Conservation (phyloP, 2,329 filamentous ascomycete genomes). For the Botrytis deweyae region DNA sequence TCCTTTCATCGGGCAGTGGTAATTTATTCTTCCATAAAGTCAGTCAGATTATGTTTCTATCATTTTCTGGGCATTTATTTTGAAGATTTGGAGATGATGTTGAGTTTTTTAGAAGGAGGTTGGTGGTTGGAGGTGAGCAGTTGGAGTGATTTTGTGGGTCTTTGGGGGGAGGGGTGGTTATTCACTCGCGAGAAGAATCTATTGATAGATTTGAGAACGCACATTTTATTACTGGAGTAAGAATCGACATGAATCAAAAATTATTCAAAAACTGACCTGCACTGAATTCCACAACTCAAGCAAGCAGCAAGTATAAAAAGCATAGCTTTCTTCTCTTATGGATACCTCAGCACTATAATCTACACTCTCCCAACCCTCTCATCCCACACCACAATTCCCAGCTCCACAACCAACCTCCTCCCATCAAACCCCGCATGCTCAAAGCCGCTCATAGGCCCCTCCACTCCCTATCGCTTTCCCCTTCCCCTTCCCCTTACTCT, state of each 20-base stretch:
- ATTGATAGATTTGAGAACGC: background rate
- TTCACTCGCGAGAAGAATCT: background rate
- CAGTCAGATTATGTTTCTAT: background rate
- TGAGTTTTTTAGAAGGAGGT: too few relatives aligned
- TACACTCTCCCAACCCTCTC: background rate
- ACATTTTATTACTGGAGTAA: background rate
- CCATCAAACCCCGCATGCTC: background rate
- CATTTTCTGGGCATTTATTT: background rate
- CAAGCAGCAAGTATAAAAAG: background rate
- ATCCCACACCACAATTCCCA: background rate
- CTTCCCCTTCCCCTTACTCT: background rate
- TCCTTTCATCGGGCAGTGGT: background rate
- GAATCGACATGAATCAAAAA: background rate
- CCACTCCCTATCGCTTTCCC: background rate
- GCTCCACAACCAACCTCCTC: too few relatives aligned
- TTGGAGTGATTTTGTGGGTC: too few relatives aligned
- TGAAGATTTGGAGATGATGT: background rate
- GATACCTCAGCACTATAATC: rapidly evolving
- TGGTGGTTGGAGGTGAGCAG: too few relatives aligned
- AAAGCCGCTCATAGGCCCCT: background rate
- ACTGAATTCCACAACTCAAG: background rate
- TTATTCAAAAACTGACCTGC: too few relatives aligned
- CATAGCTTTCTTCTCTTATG: background rate
- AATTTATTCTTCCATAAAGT: background rate
- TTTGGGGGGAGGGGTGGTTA: too few relatives aligned